phyloP scores from a whole-genome alignment of 768 basidiomycete species.

The Calocera cornea region DNA sequence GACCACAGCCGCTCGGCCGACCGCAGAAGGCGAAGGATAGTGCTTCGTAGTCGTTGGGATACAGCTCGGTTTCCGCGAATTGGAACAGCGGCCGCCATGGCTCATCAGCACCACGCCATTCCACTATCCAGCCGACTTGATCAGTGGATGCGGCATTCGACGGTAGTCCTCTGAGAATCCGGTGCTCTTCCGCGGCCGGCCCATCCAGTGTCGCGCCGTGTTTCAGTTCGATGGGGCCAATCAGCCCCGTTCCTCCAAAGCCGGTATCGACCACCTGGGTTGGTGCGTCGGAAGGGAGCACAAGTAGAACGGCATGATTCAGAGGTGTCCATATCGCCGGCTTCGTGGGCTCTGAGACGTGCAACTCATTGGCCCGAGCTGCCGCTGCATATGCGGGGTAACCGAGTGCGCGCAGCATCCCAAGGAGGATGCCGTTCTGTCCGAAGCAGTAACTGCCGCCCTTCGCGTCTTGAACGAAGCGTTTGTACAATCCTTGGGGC shows the following conservation, averaged over 20 bases:
- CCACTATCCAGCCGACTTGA: neutral
- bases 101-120: neutral
- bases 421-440: neutral
- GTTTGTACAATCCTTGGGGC: neutral
- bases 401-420: neutral
- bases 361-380: neutral
- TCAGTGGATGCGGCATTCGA: neutral
- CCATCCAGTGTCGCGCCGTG: neutral
- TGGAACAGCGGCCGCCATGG: slow-evolving; percentile 1
- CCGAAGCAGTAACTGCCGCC: neutral
- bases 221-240: neutral
- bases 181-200: neutral
- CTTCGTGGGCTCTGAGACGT: neutral
- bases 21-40: neutral
- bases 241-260: neutral
- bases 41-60: neutral
- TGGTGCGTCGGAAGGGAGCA: neutral
- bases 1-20: neutral
- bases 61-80: neutral
- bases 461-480: neutral
- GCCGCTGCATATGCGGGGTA: neutral
- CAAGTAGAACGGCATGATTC: neutral
- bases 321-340: neutral
- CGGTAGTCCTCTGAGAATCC: neutral
- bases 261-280: neutral